Evolutionary conservation across 1,284 basidiomycete genomes (phyloP), one percentile per base, ranked within the genome.

Genomic region (Exobasidium cylindrosporum): DNA sequence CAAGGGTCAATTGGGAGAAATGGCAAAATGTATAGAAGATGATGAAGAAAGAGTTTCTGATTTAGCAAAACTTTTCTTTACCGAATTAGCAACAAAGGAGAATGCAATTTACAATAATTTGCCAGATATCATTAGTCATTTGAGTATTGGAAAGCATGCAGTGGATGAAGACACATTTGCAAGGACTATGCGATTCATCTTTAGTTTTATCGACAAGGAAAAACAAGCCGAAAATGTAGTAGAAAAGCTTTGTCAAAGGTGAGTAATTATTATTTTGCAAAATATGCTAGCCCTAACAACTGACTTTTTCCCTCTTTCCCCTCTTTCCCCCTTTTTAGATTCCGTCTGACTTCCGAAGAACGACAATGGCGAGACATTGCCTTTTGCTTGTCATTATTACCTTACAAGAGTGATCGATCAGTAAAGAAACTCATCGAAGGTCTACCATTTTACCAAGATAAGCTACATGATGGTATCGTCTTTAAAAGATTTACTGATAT

Each of bases 21-120:
- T 99, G 93, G 96, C 95, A 32, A 99, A 98, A 82, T 98, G 95
- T 76, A 82, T 98, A 23, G 92, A 97, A 81, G 94, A 98, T 81
- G 84, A 86, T n/a, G 95, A 97, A 52, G 84, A 84, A 61, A 84
- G 94, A 10, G 90, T 98, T 64, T 87, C 89, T 14, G 93, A 97
- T 75, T 84, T 99, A 21, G 94, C 96, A 44, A 96, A 94, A 81
- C 81, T 98, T 59, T 99, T 99, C 87, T 98, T 99, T 84, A 89
- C 87, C 26, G 93, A 98, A 77, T 83, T 98, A 43, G 90, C 92
- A 35, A 94, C 84, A 24, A 99, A 98, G 83, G 95, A 98, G 77
- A 97, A 97, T 78, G 95, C 93, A 11, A 94, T 99, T 64, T 98
- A 97, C 82, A 98, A 98, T 83, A 97, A 97, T 80, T 81, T 99